Percentiles rank a stretch among this genome's conserved stretches.
phyloP scores from a whole-genome alignment of 306 rosid species.

The Trifolium fragiferum region DNA sequence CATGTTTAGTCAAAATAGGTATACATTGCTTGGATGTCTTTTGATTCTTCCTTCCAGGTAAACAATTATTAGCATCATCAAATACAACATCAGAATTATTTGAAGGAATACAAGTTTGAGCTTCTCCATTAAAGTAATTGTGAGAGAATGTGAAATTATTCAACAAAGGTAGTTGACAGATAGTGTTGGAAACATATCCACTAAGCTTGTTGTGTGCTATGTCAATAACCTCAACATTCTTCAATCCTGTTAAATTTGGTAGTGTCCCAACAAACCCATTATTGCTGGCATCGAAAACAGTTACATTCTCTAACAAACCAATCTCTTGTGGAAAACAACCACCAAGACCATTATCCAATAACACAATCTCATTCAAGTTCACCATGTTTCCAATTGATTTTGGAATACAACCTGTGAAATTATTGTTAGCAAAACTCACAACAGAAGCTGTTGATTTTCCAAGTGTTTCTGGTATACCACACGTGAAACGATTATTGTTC shows the following conservation, averaged over 20 bases:
- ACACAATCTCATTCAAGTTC: conserved; percentile 64
- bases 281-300: conserved; percentile 52
- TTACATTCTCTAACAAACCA: conserved; percentile 47
- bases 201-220: conserved; percentile 53
- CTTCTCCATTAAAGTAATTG: conserved; percentile 66
- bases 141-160: conserved; percentile 54
- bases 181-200: conserved; percentile 53
- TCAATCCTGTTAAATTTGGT: conserved; percentile 48
- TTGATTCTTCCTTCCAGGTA: conserved; percentile 58
- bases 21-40: conserved; percentile 51
- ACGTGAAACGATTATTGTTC: conserved; percentile 71
- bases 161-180: conserved; percentile 63
- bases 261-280: conserved; percentile 63
- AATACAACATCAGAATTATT: not conserved
- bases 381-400: conserved; percentile 57
- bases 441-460: conserved; percentile 69
- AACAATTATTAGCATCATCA: conserved; percentile 56
- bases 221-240: conserved; percentile 54
- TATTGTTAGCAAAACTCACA: conserved; percentile 63
- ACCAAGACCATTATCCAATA: conserved; percentile 53
- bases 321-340: conserved; percentile 82
- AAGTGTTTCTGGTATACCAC: conserved; percentile 56
- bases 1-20: conserved; percentile 46
- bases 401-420: conserved; percentile 74
- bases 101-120: conserved; percentile 48